Evolutionary conservation across 805 yeast genomes (phyloP).

Genomic region (Cyberlindnera galapagoensis): DNA sequence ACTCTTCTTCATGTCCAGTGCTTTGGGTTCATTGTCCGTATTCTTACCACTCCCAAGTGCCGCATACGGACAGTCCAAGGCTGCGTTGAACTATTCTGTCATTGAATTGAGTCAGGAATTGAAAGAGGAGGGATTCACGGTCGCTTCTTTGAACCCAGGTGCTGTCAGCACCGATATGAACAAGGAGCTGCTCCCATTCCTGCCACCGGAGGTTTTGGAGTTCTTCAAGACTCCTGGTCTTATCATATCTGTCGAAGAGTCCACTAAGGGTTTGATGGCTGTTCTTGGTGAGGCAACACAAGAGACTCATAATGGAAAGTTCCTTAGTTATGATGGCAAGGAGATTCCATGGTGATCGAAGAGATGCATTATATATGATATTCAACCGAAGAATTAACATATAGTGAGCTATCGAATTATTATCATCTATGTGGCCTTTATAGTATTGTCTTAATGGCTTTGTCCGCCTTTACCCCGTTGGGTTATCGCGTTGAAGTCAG

Average conservation of each 20-base stretch:
- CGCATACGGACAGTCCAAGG: constrained; percentile 34
- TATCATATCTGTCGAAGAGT: too few relatives aligned
- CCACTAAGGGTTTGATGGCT: background rate
- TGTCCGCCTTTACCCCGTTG: too few relatives aligned
- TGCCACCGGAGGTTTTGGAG: background rate
- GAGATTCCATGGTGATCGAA: background rate
- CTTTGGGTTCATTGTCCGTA: constrained; percentile 21
- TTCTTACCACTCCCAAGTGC: constrained; percentile 14
- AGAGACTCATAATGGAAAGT: constrained; percentile 1
- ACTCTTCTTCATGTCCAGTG: constrained; percentile 25
- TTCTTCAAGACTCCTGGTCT: too few relatives aligned
- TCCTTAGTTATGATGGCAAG: background rate
- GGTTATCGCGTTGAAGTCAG: too few relatives aligned
- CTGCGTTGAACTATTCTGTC: constrained; percentile 30
- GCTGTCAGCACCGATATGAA: constrained; percentile 26
- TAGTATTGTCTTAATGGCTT: too few relatives aligned
- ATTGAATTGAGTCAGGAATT: constrained; percentile 25
- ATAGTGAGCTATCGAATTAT: too few relatives aligned
- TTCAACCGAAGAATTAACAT: too few relatives aligned
- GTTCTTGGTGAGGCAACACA: too few relatives aligned
- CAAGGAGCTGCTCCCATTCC: background rate
- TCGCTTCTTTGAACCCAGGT: constrained; percentile 33
- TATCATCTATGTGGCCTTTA: too few relatives aligned
- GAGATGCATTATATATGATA: too few relatives aligned
- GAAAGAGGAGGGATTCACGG: constrained; percentile 21